Evolutionary conservation across 2,329 filamentous ascomycete species (phyloP).

Genomic region (Macrophomina pseudophaseolina): DNA sequence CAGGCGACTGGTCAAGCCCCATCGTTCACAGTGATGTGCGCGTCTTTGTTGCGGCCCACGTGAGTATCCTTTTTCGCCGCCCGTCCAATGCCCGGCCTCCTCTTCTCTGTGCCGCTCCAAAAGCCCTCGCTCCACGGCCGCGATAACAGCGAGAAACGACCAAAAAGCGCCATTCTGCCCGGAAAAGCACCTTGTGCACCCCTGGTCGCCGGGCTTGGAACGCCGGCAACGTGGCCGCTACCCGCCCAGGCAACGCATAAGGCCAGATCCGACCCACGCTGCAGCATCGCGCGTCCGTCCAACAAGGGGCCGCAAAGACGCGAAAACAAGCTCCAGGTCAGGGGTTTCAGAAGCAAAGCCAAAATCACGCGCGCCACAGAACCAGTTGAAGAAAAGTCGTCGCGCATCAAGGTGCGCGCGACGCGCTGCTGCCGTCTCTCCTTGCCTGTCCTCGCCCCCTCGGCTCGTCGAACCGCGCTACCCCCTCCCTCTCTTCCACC

Average conservation of each 20-base stretch:
- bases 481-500: background rate
- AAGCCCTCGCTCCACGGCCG: background rate
- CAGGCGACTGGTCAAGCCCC: background rate
- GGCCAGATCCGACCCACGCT: background rate
- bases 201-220: background rate
- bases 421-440: background rate
- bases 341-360: background rate
- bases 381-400: background rate
- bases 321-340: constrained; percentile 1
- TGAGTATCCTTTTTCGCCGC: background rate
- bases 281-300: background rate
- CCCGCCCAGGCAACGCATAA: background rate
- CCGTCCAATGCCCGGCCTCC: too few species aligned
- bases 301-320: background rate
- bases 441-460: background rate
- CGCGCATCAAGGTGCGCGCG: background rate
- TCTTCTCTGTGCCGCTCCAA: background rate
- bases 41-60: constrained; percentile 11
- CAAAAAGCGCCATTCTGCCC: background rate
- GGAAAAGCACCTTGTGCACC: background rate
- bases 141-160: background rate
- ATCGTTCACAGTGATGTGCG: background rate
- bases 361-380: constrained; percentile 11
- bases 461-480: background rate
- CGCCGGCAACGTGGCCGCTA: constrained; percentile 15